Base-by-base conservation (phyloP, 129 eudicot species). In the Tanacetum coccineum region DNA sequence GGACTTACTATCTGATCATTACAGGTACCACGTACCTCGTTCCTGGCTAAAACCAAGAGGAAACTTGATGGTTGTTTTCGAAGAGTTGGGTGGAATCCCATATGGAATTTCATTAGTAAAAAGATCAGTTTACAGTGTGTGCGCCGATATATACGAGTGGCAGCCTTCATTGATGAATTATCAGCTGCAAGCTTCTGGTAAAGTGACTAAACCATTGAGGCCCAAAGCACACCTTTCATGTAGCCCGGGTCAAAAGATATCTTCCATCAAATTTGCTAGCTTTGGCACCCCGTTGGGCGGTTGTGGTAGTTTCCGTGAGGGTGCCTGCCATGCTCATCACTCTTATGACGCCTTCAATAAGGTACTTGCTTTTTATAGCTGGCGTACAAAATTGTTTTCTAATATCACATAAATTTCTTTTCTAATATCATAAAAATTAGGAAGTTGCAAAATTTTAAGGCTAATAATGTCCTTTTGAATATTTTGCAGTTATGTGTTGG, bases 221-320 rank as follows among this genome's bases (percentile, higher is more conserved):
- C 97, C 99, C 4, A 94, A 89, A 82, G 99, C 93, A n/a, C 99
- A 94, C 64, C 83, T 94, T 40, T 77, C 86, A 59, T 94, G 99
- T 62, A 83, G 84, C 65, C 70, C 90, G 12, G 99, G 99, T 22
- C 97, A 94, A 65, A 89, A 87, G 71, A 94, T 94, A 13, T 74
- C 97, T 1, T 89, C 95, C 1, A 89, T 94, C n/a, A 94, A 89
- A 61, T 94, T 94, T 79, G 99, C 99, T 42, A 94, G 99, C 74
- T 94, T 94, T 75, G 99, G 99, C 30, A 94, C 97, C 22, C 99
- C 99, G 1, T 81, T 81, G 28, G 99, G 99, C 3, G 71, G 73
- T 59, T 94, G 99, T 76, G 99, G 99, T 74, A 84, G 72, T 81
- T 94, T 74, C 78, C 69, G 66, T 0, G 85, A 94, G 84, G 99